A percentile compares a stretch with the other conserved stretches of the same genome.
phyloP scores from a whole-genome alignment of 371 early-diverging fungal genomes.

The Circinella umbellata region DNA sequence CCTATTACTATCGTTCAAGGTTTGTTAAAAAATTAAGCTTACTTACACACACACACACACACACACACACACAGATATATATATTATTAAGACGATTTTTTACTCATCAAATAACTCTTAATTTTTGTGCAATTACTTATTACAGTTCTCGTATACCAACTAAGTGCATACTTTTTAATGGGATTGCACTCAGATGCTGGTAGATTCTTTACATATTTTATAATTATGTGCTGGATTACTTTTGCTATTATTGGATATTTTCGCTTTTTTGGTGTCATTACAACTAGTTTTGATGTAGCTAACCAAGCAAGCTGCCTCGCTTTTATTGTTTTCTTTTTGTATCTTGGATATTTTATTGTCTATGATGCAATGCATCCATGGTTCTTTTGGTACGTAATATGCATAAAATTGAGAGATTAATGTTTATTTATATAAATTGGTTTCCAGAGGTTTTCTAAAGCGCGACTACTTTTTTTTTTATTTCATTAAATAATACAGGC shows the following conservation, averaged over 20 bases:
- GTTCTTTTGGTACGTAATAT: slow-evolving; percentile 50
- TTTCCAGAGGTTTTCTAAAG: too few relatives aligned
- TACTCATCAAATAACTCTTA: not conserved
- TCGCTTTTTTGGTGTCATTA: slow-evolving; percentile 50
- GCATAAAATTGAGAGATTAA: too few relatives aligned
- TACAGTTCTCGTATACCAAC: slow-evolving; percentile 45
- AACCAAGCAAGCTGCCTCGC: slow-evolving; percentile 4
- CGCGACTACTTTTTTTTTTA: too few relatives aligned
- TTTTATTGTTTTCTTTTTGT: not conserved
- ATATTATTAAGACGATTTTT: not conserved
- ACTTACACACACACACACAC: too few relatives aligned
- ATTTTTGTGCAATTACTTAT: slow-evolving; percentile 56
- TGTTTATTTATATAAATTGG: too few relatives aligned
- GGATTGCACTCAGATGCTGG: slow-evolving; percentile 46
- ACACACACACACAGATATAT: too few relatives aligned
- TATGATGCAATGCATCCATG: slow-evolving; percentile 51
- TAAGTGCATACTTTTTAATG: slow-evolving; percentile 50
- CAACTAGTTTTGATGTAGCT: slow-evolving; percentile 49
- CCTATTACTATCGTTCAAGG: slow-evolving; percentile 42
- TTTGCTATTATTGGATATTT: slow-evolving; percentile 51
- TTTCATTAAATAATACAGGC: slow-evolving; percentile 6
- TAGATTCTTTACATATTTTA: slow-evolving; percentile 44
- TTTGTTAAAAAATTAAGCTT: slow-evolving; percentile 20
- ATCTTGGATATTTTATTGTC: slow-evolving; percentile 43
- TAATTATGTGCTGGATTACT: slow-evolving; percentile 33